Evolutionary conservation across 2,329 filamentous ascomycete species (phyloP).

Genomic region (Coniochaeta sp.): DNA sequence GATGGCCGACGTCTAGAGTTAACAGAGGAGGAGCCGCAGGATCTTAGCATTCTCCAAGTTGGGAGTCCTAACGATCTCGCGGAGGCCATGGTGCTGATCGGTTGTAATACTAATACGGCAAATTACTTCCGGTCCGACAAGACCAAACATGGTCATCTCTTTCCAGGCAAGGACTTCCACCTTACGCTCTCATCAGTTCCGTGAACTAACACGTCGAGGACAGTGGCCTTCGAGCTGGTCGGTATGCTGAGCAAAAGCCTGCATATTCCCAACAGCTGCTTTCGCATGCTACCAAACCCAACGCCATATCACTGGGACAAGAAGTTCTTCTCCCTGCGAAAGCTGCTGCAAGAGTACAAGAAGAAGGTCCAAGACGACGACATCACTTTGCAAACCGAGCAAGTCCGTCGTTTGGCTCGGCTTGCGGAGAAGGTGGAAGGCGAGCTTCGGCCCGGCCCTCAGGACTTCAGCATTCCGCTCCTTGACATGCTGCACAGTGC

Average conservation of each 20-base stretch:
- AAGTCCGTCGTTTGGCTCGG: conserved; percentile 9
- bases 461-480: conserved; percentile 23
- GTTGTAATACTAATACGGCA: conserved; percentile 44
- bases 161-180: conserved; percentile 32
- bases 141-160: conserved; percentile 37
- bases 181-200: background rate
- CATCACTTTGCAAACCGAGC: background rate
- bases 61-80: conserved; percentile 41
- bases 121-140: conserved; percentile 29
- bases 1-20: conserved; percentile 31
- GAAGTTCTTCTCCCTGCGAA: conserved; percentile 34
- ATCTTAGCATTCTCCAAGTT: conserved; percentile 36
- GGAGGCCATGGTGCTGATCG: conserved; percentile 43
- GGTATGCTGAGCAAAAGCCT: conserved; percentile 48
- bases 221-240: conserved; percentile 50
- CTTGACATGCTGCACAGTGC: conserved; percentile 31
- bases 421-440: conserved; percentile 12
- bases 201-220: conserved; percentile 9
- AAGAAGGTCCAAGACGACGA: conserved; percentile 18
- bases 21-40: conserved; percentile 31
- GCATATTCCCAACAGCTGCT: conserved; percentile 40
- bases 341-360: conserved; percentile 31
- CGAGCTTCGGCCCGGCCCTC: conserved; percentile 2
- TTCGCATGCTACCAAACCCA: conserved; percentile 49
- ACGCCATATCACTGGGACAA: conserved; percentile 47